Evolutionary conservation across 139 green algal genomes (phyloP).

Genomic region (Penium margaritaceum): DNA sequence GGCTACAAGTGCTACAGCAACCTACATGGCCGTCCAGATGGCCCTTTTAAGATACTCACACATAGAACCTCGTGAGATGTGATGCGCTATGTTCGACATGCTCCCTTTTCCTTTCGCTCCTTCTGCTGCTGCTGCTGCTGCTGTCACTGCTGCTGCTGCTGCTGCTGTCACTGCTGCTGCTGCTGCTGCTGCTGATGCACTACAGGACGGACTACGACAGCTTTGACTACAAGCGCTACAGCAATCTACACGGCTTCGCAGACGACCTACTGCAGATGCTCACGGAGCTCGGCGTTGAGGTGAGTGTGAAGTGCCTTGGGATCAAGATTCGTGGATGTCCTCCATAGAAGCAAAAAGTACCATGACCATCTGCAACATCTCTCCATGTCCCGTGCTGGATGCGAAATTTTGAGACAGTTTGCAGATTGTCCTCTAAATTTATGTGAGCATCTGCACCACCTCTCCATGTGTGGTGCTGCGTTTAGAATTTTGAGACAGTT

Average conservation of each 20-base stretch:
- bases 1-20: too few species aligned
- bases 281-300: constrained; percentile 17
- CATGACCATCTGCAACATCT: neutral
- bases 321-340: neutral
- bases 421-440: too few species aligned
- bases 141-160: neutral
- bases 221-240: constrained; percentile 35
- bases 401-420: too few species aligned
- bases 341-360: neutral
- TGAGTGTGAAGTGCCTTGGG: too few species aligned
- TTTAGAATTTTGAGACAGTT: too few species aligned
- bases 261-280: constrained; percentile 35
- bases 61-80: neutral
- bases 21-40: too few species aligned
- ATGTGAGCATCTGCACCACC: neutral
- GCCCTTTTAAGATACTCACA: too few species aligned
- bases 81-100: neutral
- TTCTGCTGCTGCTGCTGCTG: neutral
- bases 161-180: neutral
- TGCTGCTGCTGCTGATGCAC: too few species aligned
- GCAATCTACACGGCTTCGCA: constrained; percentile 24
- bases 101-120: neutral
- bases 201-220: constrained; percentile 12
- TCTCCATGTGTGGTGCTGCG: too few species aligned
- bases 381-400: too few species aligned